A percentile compares a stretch with the other conserved stretches of the same genome.
phyloP scores from a whole-genome alignment of 345 rosid genomes.

The Eucalyptus curtisii region DNA sequence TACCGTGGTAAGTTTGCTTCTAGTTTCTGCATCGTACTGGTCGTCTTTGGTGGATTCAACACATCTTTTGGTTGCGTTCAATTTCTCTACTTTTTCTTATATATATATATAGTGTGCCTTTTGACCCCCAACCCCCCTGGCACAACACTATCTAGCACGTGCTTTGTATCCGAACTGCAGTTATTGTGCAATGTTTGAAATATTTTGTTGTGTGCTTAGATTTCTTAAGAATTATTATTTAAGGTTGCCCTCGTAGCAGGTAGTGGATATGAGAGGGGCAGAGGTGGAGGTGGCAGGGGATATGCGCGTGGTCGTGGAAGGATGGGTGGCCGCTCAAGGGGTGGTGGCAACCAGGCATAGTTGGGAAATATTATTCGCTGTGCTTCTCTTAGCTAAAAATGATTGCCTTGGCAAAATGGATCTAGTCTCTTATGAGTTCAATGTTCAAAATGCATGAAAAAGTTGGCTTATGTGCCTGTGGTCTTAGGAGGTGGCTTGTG shows the following conservation, averaged over 20 bases:
- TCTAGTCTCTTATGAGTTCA: background rate
- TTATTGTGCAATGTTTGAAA: background rate
- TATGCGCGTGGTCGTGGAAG: conserved; percentile 36
- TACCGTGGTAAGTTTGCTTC: conserved; percentile 24
- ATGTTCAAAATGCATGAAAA: background rate
- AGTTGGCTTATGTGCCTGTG: conserved; percentile 13
- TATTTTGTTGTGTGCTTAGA: background rate
- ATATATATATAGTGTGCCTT: background rate
- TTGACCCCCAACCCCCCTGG: background rate
- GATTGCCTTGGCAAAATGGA: background rate
- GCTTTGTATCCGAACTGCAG: background rate
- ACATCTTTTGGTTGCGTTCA: background rate
- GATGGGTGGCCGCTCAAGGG: conserved; percentile 54
- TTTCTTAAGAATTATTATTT: background rate
- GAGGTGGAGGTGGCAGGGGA: conserved; percentile 29
- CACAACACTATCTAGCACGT: background rate
- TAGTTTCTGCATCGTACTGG: background rate
- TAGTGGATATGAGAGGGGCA: conserved; percentile 6
- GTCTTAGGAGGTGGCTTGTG: conserved; percentile 10
- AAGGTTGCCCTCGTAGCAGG: background rate
- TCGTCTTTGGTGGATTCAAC: background rate
- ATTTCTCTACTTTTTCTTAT: background rate
- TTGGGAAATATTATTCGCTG: background rate
- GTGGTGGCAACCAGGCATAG: conserved; percentile 29
- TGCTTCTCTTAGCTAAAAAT: background rate